A percentile compares a stretch with the other conserved stretches of the same genome.
Conservation (phyloP, 192 early-diverging fungal genomes). For the Pecoramyces ruminantium region DNA sequence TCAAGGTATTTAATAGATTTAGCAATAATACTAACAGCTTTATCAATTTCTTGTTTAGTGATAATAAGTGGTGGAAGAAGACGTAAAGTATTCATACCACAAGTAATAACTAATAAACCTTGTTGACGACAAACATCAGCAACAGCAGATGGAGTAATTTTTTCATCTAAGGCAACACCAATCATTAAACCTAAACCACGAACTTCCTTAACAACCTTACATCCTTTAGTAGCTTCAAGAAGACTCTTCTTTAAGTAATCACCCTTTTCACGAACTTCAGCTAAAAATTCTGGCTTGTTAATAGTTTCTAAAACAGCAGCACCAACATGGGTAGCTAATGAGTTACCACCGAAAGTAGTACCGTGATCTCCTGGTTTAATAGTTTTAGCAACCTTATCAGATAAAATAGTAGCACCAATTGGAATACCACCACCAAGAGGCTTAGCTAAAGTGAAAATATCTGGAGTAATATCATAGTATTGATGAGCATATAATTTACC, state of each 20-base stretch:
- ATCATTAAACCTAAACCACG: constrained; percentile 76
- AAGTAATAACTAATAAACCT: constrained; percentile 76
- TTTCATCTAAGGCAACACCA: constrained; percentile 46
- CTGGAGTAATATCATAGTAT: constrained; percentile 55
- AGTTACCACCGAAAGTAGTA: constrained; percentile 93
- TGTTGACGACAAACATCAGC: constrained; percentile 59
- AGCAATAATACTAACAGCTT: neutral
- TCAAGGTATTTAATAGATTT: neutral
- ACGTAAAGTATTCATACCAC: constrained; percentile 77
- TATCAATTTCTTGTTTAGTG: constrained; percentile 52
- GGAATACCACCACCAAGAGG: constrained; percentile 93
- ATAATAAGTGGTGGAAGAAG: constrained; percentile 80
- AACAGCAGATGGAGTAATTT: constrained; percentile 28
- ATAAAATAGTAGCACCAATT: constrained; percentile 79
- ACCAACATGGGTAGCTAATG: constrained; percentile 76
- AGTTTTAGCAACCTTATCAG: constrained; percentile 54
- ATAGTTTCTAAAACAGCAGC: constrained; percentile 55
- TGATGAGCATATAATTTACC: constrained; percentile 81
- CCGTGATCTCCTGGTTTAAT: constrained; percentile 89
- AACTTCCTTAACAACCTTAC: constrained; percentile 44
- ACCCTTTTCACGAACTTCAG: constrained; percentile 45
- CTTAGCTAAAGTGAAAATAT: constrained; percentile 90
- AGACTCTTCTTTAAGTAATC: constrained; percentile 26
- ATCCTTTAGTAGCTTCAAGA: constrained; percentile 18
- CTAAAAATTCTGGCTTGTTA: constrained; percentile 49